A percentile compares a stretch with the other conserved stretches of the same genome.
phyloP scores from a whole-genome alignment of 2,329 filamentous ascomycete species.

The Dryadomyces quercivorus region DNA sequence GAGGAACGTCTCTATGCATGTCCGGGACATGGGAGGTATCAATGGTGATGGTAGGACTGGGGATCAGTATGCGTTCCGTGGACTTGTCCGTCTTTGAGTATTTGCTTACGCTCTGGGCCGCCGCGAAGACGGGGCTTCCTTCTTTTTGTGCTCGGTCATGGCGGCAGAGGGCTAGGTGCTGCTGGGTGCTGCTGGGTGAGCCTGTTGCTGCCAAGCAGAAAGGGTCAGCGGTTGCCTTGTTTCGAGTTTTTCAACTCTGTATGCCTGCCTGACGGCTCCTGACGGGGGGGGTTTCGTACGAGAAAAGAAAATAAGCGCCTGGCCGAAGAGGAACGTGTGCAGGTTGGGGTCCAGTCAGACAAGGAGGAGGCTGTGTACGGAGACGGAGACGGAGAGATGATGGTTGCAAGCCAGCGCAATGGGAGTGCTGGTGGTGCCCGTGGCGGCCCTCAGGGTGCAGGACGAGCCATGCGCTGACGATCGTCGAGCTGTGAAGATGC shows the following conservation, averaged over 20 bases:
- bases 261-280: too few species aligned
- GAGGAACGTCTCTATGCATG: slow-evolving; percentile 18
- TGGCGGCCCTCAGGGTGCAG: not conserved
- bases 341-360: too few species aligned
- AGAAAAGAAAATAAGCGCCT: too few species aligned
- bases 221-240: not conserved
- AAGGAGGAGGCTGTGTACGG: too few species aligned
- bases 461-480: not conserved
- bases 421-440: not conserved
- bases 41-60: slow-evolving; percentile 42
- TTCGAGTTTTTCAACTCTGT: not conserved
- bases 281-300: too few species aligned
- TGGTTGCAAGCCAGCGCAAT: too few species aligned
- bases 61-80: not conserved
- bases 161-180: not conserved
- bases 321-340: too few species aligned
- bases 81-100: too few species aligned
- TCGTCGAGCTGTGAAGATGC: not conserved
- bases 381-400: too few species aligned
- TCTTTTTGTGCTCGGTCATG: slow-evolving; percentile 3
- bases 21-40: slow-evolving; percentile 29
- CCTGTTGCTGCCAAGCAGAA: too few species aligned
- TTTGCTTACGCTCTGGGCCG: slow-evolving; percentile 9
- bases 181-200: not conserved
- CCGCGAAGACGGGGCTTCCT: not conserved